These are phyloP conservation scores for Casaregolazyma lundiana DNA, from an alignment of 1,139 yeast species.

Conservation along the genomic window DNA sequence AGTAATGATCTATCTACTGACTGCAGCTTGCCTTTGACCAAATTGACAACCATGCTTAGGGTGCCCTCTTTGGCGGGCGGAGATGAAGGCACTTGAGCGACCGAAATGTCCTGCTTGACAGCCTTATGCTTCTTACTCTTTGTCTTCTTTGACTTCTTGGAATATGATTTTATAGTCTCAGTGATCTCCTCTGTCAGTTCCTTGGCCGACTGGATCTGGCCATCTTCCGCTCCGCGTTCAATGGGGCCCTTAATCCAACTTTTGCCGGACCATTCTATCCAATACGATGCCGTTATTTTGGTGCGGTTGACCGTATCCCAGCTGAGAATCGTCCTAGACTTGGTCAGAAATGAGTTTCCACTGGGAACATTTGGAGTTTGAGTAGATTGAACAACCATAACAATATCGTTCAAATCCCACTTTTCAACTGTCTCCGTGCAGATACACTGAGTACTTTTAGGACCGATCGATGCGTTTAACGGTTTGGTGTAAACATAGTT, in stretches of 20 bases:
- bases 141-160: conserved; percentile 10
- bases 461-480: conserved; percentile 79
- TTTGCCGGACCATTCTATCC: conserved; percentile 87
- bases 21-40: conserved; percentile 12
- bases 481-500: conserved; percentile 75
- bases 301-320: conserved; percentile 80
- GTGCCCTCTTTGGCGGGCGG: conserved; percentile 1
- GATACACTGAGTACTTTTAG: conserved; percentile 84
- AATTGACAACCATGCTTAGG: conserved; percentile 6
- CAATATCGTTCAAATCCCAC: conserved; percentile 53
- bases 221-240: conserved; percentile 88
- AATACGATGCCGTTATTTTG: conserved; percentile 56
- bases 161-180: conserved; percentile 29
- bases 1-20: conserved; percentile 20
- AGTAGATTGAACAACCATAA: conserved; percentile 60
- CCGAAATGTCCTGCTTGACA: conserved; percentile 4
- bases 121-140: conserved; percentile 10
- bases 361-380: conserved; percentile 94
- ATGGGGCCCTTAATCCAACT: conserved; percentile 89
- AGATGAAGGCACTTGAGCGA: neutral
- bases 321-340: conserved; percentile 56
- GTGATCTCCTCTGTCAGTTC: conserved; percentile 56
- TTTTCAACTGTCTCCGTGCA: conserved; percentile 68
- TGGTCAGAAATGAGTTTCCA: conserved; percentile 74
- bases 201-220: conserved; percentile 71